Evolutionary conservation across 495 filamentous ascomycete genomes (phyloP).

Genomic region (Penicillium angulare): DNA sequence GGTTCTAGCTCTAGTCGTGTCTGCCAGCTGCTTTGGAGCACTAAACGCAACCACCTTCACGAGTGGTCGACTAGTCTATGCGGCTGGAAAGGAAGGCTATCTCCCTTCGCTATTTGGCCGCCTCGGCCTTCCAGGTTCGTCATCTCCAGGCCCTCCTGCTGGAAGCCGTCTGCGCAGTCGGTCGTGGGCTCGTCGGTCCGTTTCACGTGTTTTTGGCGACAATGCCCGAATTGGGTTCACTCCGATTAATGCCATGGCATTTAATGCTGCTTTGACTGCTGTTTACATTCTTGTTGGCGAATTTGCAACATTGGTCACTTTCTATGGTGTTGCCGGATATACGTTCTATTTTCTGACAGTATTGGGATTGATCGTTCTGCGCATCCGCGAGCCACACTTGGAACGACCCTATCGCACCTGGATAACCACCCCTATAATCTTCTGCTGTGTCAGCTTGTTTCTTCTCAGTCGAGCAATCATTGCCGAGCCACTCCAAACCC

Average conservation of each 20-base stretch:
- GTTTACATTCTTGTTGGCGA: slow-evolving; percentile 82
- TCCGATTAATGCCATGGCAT: slow-evolving; percentile 81
- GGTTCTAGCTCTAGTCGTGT: slow-evolving; percentile 84
- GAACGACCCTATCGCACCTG: slow-evolving; percentile 91
- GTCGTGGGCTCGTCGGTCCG: slow-evolving; percentile 55
- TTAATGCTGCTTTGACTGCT: slow-evolving; percentile 71
- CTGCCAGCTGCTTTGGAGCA: slow-evolving; percentile 84
- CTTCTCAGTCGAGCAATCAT: slow-evolving; percentile 84
- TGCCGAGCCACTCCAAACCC: slow-evolving; percentile 82
- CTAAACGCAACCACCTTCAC: slow-evolving; percentile 96
- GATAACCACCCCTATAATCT: slow-evolving; percentile 95
- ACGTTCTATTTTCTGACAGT: slow-evolving; percentile 97
- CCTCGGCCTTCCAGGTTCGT: slow-evolving; percentile 65
- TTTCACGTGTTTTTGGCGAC: slow-evolving; percentile 59
- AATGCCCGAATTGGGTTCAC: slow-evolving; percentile 68
- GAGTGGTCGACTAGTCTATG: slow-evolving; percentile 86
- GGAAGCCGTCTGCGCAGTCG: slow-evolving; percentile 51
- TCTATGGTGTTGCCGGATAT: slow-evolving; percentile 96
- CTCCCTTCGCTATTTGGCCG: slow-evolving; percentile 80
- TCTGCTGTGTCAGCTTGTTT: slow-evolving; percentile 96
- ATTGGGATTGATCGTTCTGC: slow-evolving; percentile 83
- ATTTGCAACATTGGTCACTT: slow-evolving; percentile 87
- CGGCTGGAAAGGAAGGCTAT: slow-evolving; percentile 92
- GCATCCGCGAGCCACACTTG: slow-evolving; percentile 82
- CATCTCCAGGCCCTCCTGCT: slow-evolving; percentile 23